Percentiles rank a stretch among this genome's conserved stretches.
phyloP scores from a whole-genome alignment of 768 basidiomycete species.

The Pisolithus marmoratus region DNA sequence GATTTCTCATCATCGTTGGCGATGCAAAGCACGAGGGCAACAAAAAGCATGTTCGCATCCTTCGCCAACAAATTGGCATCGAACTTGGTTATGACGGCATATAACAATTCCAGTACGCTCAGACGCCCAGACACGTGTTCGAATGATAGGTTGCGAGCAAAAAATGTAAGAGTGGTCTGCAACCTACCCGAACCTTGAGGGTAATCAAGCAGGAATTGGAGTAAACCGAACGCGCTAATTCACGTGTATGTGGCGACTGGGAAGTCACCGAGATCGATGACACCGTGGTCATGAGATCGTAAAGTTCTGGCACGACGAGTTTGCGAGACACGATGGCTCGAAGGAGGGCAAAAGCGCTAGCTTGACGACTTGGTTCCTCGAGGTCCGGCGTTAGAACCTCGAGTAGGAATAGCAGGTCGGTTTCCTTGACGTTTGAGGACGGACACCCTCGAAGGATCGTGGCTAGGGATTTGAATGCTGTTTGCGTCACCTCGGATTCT shows the following conservation, averaged over 20 bases:
- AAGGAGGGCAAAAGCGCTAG: conserved; percentile 80
- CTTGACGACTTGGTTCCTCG: conserved; percentile 84
- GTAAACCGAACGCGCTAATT: conserved; percentile 83
- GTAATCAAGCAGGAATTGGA: conserved; percentile 95
- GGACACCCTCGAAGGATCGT: conserved; percentile 88
- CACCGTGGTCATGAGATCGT: conserved; percentile 93
- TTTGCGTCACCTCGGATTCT: conserved; percentile 86
- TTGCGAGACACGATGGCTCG: conserved; percentile 87
- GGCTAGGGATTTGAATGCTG: conserved; percentile 81
- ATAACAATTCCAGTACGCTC: conserved; percentile 93
- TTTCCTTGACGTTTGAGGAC: conserved; percentile 76
- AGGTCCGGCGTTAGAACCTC: conserved; percentile 85
- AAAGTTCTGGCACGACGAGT: conserved; percentile 93
- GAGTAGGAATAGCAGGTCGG: conserved; percentile 81
- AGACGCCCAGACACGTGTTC: conserved; percentile 83
- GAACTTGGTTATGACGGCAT: conserved; percentile 81
- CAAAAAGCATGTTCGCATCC: conserved; percentile 84
- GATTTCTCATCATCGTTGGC: conserved; percentile 91
- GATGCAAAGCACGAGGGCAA: conserved; percentile 85
- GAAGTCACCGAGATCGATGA: conserved; percentile 90
- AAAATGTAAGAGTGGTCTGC: conserved; percentile 81
- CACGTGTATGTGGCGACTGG: conserved; percentile 87
- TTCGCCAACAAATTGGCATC: conserved; percentile 66
- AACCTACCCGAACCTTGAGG: conserved; percentile 93
- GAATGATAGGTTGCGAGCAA: conserved; percentile 90